A percentile compares a stretch with the other conserved stretches of the same genome.
phyloP scores from a whole-genome alignment of 75 land plant genomes.

The Selaginella tamariscina region DNA sequence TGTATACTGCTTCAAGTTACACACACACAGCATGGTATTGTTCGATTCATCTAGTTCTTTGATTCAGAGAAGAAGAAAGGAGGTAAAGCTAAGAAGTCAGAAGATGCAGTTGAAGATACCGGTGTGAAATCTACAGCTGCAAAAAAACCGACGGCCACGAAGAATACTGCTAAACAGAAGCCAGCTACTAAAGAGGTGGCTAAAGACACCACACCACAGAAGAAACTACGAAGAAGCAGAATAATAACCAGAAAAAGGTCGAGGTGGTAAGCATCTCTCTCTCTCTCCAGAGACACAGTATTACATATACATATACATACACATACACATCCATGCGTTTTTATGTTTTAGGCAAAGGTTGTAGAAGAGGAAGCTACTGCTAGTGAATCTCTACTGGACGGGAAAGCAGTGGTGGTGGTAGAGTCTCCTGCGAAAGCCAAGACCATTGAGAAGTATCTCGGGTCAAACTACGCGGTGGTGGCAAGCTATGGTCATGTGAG shows the following conservation, averaged over 20 bases:
- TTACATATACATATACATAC: too few relatives aligned
- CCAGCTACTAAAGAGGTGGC: background rate
- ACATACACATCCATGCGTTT: too few relatives aligned
- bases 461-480: slow-evolving; percentile 56
- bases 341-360: too few relatives aligned
- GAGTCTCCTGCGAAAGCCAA: slow-evolving; percentile 90
- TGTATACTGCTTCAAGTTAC: too few relatives aligned
- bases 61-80: background rate
- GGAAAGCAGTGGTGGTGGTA: slow-evolving; percentile 75
- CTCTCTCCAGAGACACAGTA: background rate
- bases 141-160: background rate
- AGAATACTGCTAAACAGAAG: background rate
- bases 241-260: background rate
- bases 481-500: slow-evolving; percentile 96
- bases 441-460: slow-evolving; percentile 80
- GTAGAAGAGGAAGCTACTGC: too few relatives aligned
- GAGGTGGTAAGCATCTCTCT: background rate
- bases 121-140: background rate
- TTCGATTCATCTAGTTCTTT: too few relatives aligned
- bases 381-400: too few relatives aligned
- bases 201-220: background rate
- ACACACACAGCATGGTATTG: background rate
- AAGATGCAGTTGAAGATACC: background rate
- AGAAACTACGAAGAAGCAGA: background rate
- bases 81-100: background rate